phyloP scores from a whole-genome alignment of 208 protist species.

The Trypanosoma platydactyli region DNA sequence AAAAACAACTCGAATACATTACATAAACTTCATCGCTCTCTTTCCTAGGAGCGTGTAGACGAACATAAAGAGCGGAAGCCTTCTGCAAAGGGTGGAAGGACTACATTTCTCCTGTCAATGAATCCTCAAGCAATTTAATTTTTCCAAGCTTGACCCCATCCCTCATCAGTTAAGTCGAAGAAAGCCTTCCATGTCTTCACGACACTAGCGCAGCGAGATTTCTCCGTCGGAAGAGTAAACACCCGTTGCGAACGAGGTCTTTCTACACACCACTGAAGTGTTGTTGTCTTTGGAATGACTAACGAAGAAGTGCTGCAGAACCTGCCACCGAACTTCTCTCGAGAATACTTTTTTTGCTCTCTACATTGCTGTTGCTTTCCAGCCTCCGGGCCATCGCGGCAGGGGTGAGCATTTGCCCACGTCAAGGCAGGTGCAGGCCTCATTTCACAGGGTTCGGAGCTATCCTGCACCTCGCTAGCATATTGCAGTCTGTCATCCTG shows the following conservation, averaged over 20 bases:
- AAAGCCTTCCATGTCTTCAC: constrained; percentile 29
- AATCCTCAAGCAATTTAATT: no score
- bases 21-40: no score
- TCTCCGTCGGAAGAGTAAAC: neutral
- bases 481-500: no score
- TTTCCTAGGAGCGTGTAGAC: no score
- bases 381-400: no score
- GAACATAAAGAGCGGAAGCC: no score
- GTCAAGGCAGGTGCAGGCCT: neutral
- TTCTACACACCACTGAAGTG: constrained; percentile 2
- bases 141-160: no score
- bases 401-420: neutral
- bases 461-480: neutral
- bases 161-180: constrained; percentile 12
- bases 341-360: neutral
- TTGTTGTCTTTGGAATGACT: constrained; percentile 12
- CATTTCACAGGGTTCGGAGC: neutral
- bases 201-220: neutral
- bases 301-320: neutral
- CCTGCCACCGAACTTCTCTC: neutral
- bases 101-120: neutral
- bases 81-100: no score
- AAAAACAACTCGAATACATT: constrained; percentile 10
- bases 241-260: neutral
- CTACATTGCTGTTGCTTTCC: neutral